Conservation (phyloP, 176 grass and related monocot genomes). For the Cenchrus purpureus region DNA sequence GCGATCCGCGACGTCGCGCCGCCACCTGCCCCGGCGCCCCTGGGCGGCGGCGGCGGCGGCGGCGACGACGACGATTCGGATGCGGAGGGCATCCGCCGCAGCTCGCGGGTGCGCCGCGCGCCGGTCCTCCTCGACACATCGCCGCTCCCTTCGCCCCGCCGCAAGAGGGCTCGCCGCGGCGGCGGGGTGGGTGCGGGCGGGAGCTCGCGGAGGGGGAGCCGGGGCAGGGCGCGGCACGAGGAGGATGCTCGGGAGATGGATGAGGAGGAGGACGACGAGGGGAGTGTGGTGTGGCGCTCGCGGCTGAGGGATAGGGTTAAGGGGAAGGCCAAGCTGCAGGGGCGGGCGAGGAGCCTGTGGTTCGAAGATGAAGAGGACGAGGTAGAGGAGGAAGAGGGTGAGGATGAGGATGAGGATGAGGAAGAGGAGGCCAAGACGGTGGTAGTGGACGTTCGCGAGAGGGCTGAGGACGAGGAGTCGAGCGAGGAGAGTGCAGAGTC, state of each 20-base stretch:
- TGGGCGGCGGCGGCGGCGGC: background rate
- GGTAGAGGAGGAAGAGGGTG: background rate
- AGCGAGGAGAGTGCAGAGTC: conserved; percentile 27
- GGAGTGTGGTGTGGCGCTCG: conserved; percentile 56
- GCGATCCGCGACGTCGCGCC: conserved; percentile 66
- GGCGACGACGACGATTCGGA: conserved; percentile 32
- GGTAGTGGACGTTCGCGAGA: conserved; percentile 39
- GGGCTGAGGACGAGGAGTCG: conserved; percentile 22
- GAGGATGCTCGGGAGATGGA: conserved; percentile 29
- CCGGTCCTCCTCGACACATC: conserved; percentile 82
- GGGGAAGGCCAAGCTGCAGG: conserved; percentile 52
- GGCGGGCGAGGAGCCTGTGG: conserved; percentile 45
- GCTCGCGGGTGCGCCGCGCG: conserved; percentile 72
- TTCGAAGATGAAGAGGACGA: conserved; percentile 31
- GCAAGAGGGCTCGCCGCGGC: conserved; percentile 51
- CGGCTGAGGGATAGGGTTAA: conserved; percentile 76
- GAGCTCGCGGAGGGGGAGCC: conserved; percentile 47
- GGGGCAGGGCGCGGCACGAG: conserved; percentile 30
- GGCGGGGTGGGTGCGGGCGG: conserved; percentile 39
- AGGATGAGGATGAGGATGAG: conserved; percentile 37
- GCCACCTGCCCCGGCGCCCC: conserved; percentile 31
- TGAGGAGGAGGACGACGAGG: conserved; percentile 39
- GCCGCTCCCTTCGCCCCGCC: conserved; percentile 62
- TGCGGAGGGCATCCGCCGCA: conserved; percentile 63
- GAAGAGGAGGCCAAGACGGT: conserved; percentile 25